phyloP scores from a whole-genome alignment of 1,139 yeast species.

The Yamadazyma trypodendri region DNA sequence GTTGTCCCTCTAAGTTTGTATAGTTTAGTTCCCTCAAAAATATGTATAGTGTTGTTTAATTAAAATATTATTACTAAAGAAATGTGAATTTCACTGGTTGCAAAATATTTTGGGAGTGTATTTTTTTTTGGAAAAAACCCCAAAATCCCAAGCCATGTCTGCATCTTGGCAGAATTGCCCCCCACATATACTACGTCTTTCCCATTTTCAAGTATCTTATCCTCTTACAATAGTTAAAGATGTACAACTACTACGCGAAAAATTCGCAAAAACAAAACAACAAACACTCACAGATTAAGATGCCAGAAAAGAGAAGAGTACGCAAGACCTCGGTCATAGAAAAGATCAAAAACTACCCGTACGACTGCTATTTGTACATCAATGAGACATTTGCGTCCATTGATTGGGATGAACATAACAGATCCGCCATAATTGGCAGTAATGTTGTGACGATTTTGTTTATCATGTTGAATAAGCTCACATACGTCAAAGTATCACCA shows the following conservation, averaged over 20 bases:
- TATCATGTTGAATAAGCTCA: conserved; percentile 16
- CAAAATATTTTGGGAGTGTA: not conserved
- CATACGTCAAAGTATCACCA: conserved; percentile 18
- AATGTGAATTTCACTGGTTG: not conserved
- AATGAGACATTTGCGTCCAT: conserved; percentile 55
- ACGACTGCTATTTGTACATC: conserved; percentile 51
- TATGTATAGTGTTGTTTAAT: conserved; percentile 1
- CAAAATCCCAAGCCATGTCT: too few relatives aligned
- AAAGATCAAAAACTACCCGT: conserved; percentile 50
- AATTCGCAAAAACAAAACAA: not conserved
- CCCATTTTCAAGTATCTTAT: not conserved
- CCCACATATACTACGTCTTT: not conserved
- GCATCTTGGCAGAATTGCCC: too few relatives aligned
- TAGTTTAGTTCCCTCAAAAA: conserved; percentile 2
- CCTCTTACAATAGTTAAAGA: not conserved
- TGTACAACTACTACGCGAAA: not conserved
- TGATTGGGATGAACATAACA: conserved; percentile 63
- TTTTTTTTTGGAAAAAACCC: not conserved
- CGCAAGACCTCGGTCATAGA: conserved; percentile 37
- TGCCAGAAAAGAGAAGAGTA: conserved; percentile 17
- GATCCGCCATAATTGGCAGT: conserved; percentile 40
- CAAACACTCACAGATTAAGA: not conserved
- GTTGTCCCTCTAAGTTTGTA: not conserved
- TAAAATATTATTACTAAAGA: not conserved
- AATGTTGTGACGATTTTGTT: conserved; percentile 24